Conservation (phyloP, 371 early-diverging fungal genomes). For the Blakeslea trispora region DNA sequence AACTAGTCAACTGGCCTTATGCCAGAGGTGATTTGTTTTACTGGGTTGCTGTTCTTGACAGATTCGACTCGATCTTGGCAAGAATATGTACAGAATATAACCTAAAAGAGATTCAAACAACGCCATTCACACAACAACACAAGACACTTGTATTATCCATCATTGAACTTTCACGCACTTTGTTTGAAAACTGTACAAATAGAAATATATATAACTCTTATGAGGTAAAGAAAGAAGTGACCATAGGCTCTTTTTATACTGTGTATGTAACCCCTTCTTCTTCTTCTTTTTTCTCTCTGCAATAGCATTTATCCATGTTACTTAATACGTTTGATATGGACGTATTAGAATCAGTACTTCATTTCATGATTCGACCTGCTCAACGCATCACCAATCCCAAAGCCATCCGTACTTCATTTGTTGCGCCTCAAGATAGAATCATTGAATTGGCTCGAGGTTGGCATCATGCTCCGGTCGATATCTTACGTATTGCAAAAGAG, state of each 20-base stretch:
- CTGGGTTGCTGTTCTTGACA: slow-evolving; percentile 92
- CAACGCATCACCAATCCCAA: slow-evolving; percentile 79
- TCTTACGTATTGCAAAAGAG: slow-evolving; percentile 47
- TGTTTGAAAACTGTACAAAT: slow-evolving; percentile 95
- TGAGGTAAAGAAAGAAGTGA: slow-evolving; percentile 62
- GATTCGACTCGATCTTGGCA: slow-evolving; percentile 86
- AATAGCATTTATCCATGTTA: slow-evolving; percentile 32
- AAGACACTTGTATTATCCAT: slow-evolving; percentile 70
- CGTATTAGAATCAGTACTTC: slow-evolving; percentile 70
- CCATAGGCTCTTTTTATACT: too few relatives aligned
- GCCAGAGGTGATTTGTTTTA: slow-evolving; percentile 92
- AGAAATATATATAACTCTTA: slow-evolving; percentile 91
- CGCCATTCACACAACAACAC: slow-evolving; percentile 54
- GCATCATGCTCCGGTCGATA: slow-evolving; percentile 51
- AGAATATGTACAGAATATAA: slow-evolving; percentile 63
- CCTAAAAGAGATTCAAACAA: slow-evolving; percentile 62
- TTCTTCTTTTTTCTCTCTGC: too few relatives aligned
- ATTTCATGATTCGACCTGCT: slow-evolving; percentile 78
- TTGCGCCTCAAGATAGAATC: slow-evolving; percentile 64
- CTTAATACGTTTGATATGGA: slow-evolving; percentile 75
- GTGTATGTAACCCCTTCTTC: too few relatives aligned
- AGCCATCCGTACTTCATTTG: slow-evolving; percentile 65
- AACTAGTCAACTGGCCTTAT: slow-evolving; percentile 70
- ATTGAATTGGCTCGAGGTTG: slow-evolving; percentile 63
- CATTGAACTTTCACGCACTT: slow-evolving; percentile 70